Evolutionary conservation across 2,329 filamentous ascomycete species (phyloP), one percentile per base, ranked within the genome.

Genomic region (Stenocarpella maydis): DNA sequence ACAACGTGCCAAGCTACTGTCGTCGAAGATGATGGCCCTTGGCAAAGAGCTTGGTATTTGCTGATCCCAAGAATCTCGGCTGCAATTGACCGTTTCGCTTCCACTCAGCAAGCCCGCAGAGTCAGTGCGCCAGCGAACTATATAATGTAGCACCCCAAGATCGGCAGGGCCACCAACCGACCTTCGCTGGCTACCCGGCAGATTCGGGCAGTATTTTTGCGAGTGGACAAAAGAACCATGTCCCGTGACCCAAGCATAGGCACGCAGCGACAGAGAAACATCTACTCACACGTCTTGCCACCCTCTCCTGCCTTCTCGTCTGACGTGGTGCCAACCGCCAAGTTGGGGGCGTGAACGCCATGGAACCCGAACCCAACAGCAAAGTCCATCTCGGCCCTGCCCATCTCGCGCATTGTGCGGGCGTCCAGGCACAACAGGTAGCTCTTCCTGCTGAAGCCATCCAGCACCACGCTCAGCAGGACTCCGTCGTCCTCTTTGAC

Each of bases 381-480:
- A 73, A 88, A 88, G 1, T 84, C 83, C 26, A 88, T 84, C 73
- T 90, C 87, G 4, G 91, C 91, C 52, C 89, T 83, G 0, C 90
- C 91, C 55, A 88, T 47, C 80, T 93, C 91, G 70, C 77, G 79
- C 85, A 93, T 85, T 5, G 85, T 87, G 76, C 75, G 84, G 5
- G 90, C 90, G 75, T 91, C 84, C 39, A 93, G 76, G 69, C 88
- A 90, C 49, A 93, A 74, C 61, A 94, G 78, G 76, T 92, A 93
- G 72, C 90, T 92, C 71, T 72, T 86, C 71, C 83, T 82, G 7
- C 78, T 80, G n/a, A 78, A 75, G 0, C 90, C 89, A 75, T 93
- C 88, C 2, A 93, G 81, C 4, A 93, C 86, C 1, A 93, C 85
- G n/a, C 71, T 72, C 54, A 72, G 68, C 77, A 87, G 80, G 2